phyloP scores from a whole-genome alignment of 768 basidiomycete species.

The Pulveroboletus frians region DNA sequence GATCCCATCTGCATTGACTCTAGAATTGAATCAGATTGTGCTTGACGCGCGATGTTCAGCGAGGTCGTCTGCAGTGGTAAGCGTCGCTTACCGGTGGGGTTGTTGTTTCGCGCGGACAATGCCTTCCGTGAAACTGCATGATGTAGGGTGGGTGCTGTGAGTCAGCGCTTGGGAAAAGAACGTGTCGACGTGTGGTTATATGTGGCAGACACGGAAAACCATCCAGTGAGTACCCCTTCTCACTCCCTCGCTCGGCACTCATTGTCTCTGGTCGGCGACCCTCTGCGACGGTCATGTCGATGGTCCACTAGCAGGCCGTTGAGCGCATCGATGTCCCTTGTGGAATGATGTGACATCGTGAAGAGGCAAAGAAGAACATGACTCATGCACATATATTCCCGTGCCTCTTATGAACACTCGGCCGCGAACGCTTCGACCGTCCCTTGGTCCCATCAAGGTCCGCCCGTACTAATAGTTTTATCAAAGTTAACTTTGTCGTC shows the following conservation, averaged over 20 bases:
- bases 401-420: not conserved
- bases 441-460: slow-evolving; percentile 4
- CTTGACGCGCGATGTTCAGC: not conserved
- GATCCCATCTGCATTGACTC: not conserved
- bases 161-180: not conserved
- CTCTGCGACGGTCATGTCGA: not conserved
- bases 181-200: not conserved
- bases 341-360: not conserved
- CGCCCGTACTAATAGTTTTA: slow-evolving; percentile 7
- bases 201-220: not conserved
- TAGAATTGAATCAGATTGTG: not conserved
- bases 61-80: not conserved
- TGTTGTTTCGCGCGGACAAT: not conserved
- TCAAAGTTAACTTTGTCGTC: slow-evolving; percentile 13
- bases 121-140: not conserved
- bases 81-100: not conserved
- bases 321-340: not conserved
- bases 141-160: not conserved
- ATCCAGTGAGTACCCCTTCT: not conserved
- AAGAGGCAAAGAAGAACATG: not conserved
- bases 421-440: not conserved
- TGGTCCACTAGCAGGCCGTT: too few relatives aligned
- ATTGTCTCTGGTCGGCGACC: not conserved
- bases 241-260: not conserved
- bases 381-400: not conserved